Percentiles rank a stretch among this genome's conserved stretches.
These are phyloP conservation scores for Globisporangium heterothallicum DNA, from an alignment of 352 stramenopile species.

Conservation along the genomic window DNA sequence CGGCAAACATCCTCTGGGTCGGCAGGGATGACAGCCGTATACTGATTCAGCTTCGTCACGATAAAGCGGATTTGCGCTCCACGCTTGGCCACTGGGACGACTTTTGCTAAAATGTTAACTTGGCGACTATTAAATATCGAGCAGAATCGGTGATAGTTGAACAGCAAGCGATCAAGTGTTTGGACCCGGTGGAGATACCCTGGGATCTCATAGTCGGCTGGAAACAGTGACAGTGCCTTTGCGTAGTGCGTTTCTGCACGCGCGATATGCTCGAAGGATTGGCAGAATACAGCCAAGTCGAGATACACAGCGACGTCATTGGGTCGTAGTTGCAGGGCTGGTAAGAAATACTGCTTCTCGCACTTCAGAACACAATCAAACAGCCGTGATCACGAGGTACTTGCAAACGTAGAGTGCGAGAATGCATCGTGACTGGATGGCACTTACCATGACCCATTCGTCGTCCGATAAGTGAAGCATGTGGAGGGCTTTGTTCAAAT, in stretches of 20 bases:
- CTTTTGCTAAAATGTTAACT: conserved; percentile 44
- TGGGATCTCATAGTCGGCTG: conserved; percentile 41
- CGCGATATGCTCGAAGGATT: conserved; percentile 32
- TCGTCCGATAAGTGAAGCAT: conserved; percentile 20
- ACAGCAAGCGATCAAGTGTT: conserved; percentile 50
- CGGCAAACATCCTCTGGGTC: conserved; percentile 23
- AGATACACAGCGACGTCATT: conserved; percentile 45
- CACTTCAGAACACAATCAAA: conserved; percentile 21
- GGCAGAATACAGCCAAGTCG: conserved; percentile 53
- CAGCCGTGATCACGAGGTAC: too few species aligned
- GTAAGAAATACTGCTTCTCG: conserved; percentile 40
- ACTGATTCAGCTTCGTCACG: conserved; percentile 57
- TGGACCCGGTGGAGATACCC: conserved; percentile 57
- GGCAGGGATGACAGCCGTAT: conserved; percentile 28
- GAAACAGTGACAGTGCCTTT: conserved; percentile 30
- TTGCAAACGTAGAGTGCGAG: neutral
- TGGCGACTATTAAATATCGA: conserved; percentile 57
- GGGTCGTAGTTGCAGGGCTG: conserved; percentile 44
- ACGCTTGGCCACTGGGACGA: conserved; percentile 38
- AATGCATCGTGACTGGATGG: neutral
- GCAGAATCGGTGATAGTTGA: conserved; percentile 71
- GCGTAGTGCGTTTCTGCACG: conserved; percentile 53
- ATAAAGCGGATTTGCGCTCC: conserved; percentile 47
- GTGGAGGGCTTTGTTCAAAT: conserved; percentile 20
- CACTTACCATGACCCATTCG: conserved; percentile 28